These are phyloP conservation scores for Periconia macrospinosa DNA, from an alignment of 2,329 filamentous ascomycete species.

Conservation along the genomic window DNA sequence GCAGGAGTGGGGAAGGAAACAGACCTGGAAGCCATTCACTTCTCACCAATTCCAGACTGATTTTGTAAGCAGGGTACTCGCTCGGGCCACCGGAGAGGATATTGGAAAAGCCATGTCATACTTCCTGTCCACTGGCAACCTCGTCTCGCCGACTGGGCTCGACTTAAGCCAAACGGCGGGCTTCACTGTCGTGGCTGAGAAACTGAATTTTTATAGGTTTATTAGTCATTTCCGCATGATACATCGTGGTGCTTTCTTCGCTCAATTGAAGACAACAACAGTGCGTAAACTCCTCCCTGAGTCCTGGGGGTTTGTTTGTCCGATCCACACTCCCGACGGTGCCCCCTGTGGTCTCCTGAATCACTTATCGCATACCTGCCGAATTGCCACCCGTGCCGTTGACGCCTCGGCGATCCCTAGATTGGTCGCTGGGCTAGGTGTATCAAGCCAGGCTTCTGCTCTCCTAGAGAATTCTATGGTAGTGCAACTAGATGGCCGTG, in stretches of 20 bases:
- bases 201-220: slow-evolving; percentile 98
- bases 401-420: slow-evolving; percentile 75
- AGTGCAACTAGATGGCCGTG: slow-evolving; percentile 85
- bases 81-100: slow-evolving; percentile 77
- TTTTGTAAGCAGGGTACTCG: slow-evolving; percentile 76
- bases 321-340: slow-evolving; percentile 96
- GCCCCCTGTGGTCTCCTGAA: slow-evolving; percentile 92
- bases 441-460: slow-evolving; percentile 74
- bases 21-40: slow-evolving; percentile 63
- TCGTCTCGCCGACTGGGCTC: slow-evolving; percentile 86
- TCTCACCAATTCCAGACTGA: slow-evolving; percentile 76
- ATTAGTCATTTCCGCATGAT: slow-evolving; percentile 99
- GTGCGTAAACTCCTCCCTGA: slow-evolving; percentile 94
- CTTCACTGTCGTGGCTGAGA: slow-evolving; percentile 95
- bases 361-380: slow-evolving; percentile 93
- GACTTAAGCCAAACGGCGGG: slow-evolving; percentile 94
- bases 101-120: slow-evolving; percentile 77
- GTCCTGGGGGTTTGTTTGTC: slow-evolving; percentile 97
- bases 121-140: slow-evolving; percentile 92
- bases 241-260: slow-evolving; percentile 98
- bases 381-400: slow-evolving; percentile 74
- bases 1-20: slow-evolving; percentile 58
- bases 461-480: slow-evolving; percentile 81
- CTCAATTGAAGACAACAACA: slow-evolving; percentile 93
- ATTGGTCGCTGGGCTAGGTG: slow-evolving; percentile 77